Evolutionary conservation across 345 rosid genomes (phyloP).

Genomic region (Salix brachista): DNA sequence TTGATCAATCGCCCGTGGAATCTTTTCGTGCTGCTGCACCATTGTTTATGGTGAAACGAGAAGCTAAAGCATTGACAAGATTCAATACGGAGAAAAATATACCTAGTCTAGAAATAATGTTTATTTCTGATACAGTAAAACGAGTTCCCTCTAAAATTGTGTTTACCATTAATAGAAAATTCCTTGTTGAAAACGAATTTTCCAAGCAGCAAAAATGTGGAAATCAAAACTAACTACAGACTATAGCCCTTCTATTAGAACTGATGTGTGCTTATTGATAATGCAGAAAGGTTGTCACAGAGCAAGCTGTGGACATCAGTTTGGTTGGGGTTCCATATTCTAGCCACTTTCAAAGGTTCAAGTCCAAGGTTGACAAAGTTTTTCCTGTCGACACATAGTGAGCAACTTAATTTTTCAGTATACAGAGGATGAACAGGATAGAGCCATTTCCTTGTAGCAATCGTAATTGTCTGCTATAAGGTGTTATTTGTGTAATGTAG

Average conservation of each 20-base stretch:
- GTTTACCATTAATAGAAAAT: not conserved
- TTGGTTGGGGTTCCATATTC: not conserved
- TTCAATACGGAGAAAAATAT: not conserved
- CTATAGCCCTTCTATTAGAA: not conserved
- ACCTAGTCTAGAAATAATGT: not conserved
- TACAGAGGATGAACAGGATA: slow-evolving; percentile 15
- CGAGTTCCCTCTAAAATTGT: not conserved
- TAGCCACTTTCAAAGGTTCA: not conserved
- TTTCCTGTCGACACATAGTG: not conserved
- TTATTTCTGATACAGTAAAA: not conserved
- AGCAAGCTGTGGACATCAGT: not conserved
- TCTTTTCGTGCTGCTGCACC: not conserved
- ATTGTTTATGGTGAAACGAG: not conserved
- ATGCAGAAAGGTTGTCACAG: slow-evolving; percentile 11
- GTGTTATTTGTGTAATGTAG: slow-evolving; percentile 19
- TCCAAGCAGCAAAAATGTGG: not conserved
- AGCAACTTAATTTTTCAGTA: not conserved
- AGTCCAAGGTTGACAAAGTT: slow-evolving; percentile 1
- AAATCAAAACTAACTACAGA: not conserved
- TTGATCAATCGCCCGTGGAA: not conserved
- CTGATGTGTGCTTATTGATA: not conserved
- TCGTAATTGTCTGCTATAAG: not conserved
- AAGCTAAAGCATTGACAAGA: not conserved
- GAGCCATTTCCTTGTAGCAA: slow-evolving; percentile 11
- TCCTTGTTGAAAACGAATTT: not conserved